These are phyloP conservation scores for Xylariaceae sp. DNA, from an alignment of 2,329 filamentous ascomycete species.

Conservation along the genomic window DNA sequence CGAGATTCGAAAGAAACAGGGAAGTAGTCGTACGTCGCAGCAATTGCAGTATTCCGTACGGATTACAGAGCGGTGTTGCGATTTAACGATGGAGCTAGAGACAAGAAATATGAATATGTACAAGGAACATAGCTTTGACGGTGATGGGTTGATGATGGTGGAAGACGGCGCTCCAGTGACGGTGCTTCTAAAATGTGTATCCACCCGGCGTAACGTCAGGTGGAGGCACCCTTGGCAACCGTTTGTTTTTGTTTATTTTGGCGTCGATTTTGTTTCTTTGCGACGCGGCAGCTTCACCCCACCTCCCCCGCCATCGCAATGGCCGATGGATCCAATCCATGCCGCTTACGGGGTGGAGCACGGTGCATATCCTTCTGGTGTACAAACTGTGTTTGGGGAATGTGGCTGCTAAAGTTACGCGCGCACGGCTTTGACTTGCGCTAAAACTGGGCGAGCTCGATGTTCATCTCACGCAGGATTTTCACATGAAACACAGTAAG, in stretches of 20 bases:
- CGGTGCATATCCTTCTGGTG: no score
- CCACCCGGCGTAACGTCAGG: not conserved
- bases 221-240: conserved; percentile 26
- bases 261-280: conserved; percentile 13
- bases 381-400: not conserved
- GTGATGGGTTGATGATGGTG: not conserved
- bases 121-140: not conserved
- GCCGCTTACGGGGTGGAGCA: no score
- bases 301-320: conserved; percentile 14
- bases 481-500: not conserved
- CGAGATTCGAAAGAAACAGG: not conserved
- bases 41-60: conserved; percentile 4
- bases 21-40: not conserved
- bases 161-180: not conserved
- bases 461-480: not conserved
- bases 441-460: not conserved
- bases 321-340: not conserved
- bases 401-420: not conserved
- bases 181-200: not conserved
- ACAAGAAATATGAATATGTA: not conserved
- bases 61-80: not conserved
- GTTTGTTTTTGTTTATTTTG: conserved; percentile 32
- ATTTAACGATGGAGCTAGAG: not conserved
- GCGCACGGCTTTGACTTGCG: not conserved
- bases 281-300: conserved; percentile 18